Base-by-base conservation (phyloP, 73 alveolate genomes). In the Paramecium tetraurelia region DNA sequence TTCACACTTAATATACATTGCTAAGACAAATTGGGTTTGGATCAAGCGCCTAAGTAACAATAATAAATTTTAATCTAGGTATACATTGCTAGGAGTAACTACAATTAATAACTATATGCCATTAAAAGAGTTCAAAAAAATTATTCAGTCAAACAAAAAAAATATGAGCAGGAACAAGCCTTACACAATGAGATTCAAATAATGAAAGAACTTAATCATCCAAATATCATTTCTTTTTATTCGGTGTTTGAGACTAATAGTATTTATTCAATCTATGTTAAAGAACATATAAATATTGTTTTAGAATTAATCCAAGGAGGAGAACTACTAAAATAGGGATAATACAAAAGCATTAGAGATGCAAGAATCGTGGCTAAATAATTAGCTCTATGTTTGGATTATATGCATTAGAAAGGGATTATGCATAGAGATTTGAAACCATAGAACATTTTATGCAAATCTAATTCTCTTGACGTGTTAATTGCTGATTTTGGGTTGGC, bases 381-480 rank as follows among this genome's bases (percentile, higher is more conserved):
- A 35, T 41, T 75, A 33, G 58, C 59, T 21, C 38, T 75, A 75
- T 75, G 68, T 38, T 12, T 86, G 48, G 93, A 86, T 24, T 86
- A 86, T 40, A 77, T 86, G 71, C 93, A 86, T 68, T 50, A 72
- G 20, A 86, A 86, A 36, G 87, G 87, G 18, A 86, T 86, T 38
- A 86, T 86, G 93, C 97, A 94, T 86, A 86, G 97, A 44, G 97
- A 94, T 76, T 40, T 94, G 22, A 94, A 92, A 36, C 96, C 94
- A 24, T 85, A 94, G 22, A 94, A 94, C 33, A 94, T 94, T 31
- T 50, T 94, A 70, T 46, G 93, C 35, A 27, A 41, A 75, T 41
- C 87, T 41, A 75, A 33, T 75, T 16, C 69, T 3, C 46, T 38
- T 29, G 87, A 75, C 38, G 59, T 75, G 3, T 38, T 75, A 38